These are phyloP conservation scores for Ajuga chamaepitys DNA, from an alignment of 257 asterid species.

Conservation along the genomic window DNA sequence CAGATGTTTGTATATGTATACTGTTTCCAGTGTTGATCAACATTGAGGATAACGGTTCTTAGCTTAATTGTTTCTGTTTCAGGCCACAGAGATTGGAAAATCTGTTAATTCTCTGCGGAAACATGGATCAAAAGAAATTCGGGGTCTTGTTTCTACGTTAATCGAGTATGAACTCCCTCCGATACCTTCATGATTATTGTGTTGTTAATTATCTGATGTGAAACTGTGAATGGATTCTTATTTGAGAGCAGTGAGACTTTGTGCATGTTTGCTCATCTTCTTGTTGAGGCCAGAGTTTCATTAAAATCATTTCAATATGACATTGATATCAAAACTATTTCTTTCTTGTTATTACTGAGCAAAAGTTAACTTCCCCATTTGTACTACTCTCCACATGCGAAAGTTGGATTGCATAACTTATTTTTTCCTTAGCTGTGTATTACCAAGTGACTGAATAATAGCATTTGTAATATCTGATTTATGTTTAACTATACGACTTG, in stretches of 20 bases:
- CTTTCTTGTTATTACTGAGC: neutral
- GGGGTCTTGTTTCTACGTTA: slow-evolving; percentile 32
- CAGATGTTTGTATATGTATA: neutral
- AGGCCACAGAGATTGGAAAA: slow-evolving; percentile 56
- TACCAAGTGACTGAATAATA: neutral
- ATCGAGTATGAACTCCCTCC: slow-evolving; percentile 34
- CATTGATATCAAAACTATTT: neutral
- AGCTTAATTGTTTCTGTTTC: slow-evolving; percentile 18
- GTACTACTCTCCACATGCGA: neutral
- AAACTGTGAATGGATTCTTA: neutral
- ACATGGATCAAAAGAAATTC: slow-evolving; percentile 45
- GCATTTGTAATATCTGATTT: neutral
- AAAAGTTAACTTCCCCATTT: neutral
- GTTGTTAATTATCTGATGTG: slow-evolving; percentile 1
- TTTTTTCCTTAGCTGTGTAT: neutral
- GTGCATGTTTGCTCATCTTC: neutral
- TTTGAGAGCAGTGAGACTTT: neutral
- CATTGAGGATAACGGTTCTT: neutral
- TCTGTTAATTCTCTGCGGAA: slow-evolving; percentile 45
- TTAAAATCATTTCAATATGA: neutral
- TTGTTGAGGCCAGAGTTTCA: neutral
- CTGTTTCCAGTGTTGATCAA: slow-evolving; percentile 3
- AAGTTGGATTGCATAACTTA: neutral
- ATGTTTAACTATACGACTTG: neutral
- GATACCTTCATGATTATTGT: slow-evolving; percentile 8